Evolutionary conservation across 257 asterid genomes (phyloP), one percentile per base, ranked within the genome.

Genomic region (Verbascum thapsus): DNA sequence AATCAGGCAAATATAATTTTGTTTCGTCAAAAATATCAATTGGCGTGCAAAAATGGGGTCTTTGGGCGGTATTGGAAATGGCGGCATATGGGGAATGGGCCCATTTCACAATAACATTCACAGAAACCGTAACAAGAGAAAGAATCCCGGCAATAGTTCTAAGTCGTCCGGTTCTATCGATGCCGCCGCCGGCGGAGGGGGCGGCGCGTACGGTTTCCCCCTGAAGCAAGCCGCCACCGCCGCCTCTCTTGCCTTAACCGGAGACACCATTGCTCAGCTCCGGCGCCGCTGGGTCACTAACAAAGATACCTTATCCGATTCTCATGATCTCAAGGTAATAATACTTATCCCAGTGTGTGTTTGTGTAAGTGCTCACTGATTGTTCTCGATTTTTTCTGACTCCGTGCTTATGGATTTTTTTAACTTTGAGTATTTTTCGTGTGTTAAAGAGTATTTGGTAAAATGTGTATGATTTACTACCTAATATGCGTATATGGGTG

Each of bases 261-360:
- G 96, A n/a, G 96, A 87, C 81, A 81, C 96, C 80, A 64, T 83
- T 15, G 94, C 96, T 54, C 96, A 88, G 79, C 75, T 88, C 70
- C 76, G 73, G 53, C 81, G 74, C 63, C 80, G 85, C 3, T 87
- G 88, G 88, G 72, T 77, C 71, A 67, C 48, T 49, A 75, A 70
- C 32, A 72, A 70, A 59, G 68, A 67, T 10, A 19, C 47, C 8
- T 65, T 56, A n/a, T 61, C 79, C 66, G n/a, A 61, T 44, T 52
- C 74, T 13, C 60, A 56, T 10, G 70, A 74, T 54, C 43, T 68
- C 35, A 77, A 81, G 82, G 88, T 84, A 2, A 10, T 54, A 22
- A 54, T 19, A 3, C 18, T 10, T 32, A 1, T 2, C 32, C 32
- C 32, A 6, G 42, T 17, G 8, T 17, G 13, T 13, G 3, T 50